phyloP scores from a whole-genome alignment of 108 stramenopile genomes.

The Epipyxis sp. region DNA sequence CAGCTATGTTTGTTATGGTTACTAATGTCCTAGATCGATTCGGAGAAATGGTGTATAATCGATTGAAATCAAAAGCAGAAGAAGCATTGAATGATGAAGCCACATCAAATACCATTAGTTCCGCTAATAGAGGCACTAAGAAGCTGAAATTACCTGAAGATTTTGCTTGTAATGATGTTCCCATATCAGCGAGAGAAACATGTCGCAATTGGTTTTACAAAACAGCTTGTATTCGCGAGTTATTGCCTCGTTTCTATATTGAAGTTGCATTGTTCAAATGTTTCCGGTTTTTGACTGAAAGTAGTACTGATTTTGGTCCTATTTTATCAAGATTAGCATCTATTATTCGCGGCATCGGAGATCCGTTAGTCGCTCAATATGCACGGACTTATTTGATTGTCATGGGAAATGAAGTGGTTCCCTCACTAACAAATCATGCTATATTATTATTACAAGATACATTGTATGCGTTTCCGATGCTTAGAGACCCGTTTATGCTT shows the following conservation, averaged over 20 bases:
- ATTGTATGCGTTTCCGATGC: not conserved
- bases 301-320: constrained; percentile 35
- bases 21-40: constrained; percentile 52
- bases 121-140: not conserved
- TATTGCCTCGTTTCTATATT: constrained; percentile 56
- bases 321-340: constrained; percentile 46
- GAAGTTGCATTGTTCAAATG: constrained; percentile 46
- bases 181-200: constrained; percentile 45
- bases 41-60: constrained; percentile 47
- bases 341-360: constrained; percentile 51
- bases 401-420: not conserved
- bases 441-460: constrained; percentile 5
- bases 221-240: constrained; percentile 56
- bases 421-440: not conserved
- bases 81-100: constrained; percentile 25
- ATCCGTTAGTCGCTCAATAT: constrained; percentile 52
- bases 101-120: no score
- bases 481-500: not conserved
- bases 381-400: constrained; percentile 51
- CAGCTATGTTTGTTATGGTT: constrained; percentile 47
- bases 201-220: constrained; percentile 62
- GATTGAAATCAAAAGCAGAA: constrained; percentile 43
- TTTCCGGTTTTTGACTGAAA: constrained; percentile 52
- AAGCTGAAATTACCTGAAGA: constrained; percentile 26
- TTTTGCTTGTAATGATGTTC: constrained; percentile 41